Base-by-base conservation (phyloP, 225 moss, liverwort and hornwort species). In the Antitrichia curtipendula region DNA sequence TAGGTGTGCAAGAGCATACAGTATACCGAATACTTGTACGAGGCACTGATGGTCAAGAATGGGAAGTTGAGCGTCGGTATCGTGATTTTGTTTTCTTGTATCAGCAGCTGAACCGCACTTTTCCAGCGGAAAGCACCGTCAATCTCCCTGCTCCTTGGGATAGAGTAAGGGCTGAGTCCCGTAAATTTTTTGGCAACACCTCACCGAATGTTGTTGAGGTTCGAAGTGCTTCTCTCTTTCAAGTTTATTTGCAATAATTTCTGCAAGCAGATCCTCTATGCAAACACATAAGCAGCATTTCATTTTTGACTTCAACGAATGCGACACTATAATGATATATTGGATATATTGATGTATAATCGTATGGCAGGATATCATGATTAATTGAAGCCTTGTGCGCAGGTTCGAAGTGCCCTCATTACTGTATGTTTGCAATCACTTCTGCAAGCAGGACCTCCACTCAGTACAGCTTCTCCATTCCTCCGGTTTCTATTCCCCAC, bases 1-100 rank as follows among this genome's bases (percentile, higher is more conserved):
- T 98, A 56, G 98, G 98, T 80, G 95, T 98, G 86, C 96, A 97
- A 93, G 93, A 98, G 86, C 95, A 98, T 85, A 98, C 98, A 52
- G 86, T 98, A 17, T 98, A 98, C 80, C 93, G 95, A 64, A 93
- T 98, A 40, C 95, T 93, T 82, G 96, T 95, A 45, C 90, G 93
- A 85, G 93, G 95, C 63, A 89, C 91, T 70, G 94, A 93, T 87
- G 89, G 80, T 88, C 92, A 87, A 90, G 95, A 97, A 83, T 98
- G 98, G 98, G 98, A 98, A 90, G 91, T 97, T 76, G 95, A 94
- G 87, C 95, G 95, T 64, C 92, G 98, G 84, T 98, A 97, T 88
- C 95, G 98, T 53, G 98, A 98, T 89, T 98, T 98, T 94, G 93
- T 96, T 64, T 87, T 86, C 64, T 88, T 98, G 77, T 93, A 94